Base-by-base conservation (phyloP, 2,329 filamentous ascomycete species). In the Fusarium sp. region DNA sequence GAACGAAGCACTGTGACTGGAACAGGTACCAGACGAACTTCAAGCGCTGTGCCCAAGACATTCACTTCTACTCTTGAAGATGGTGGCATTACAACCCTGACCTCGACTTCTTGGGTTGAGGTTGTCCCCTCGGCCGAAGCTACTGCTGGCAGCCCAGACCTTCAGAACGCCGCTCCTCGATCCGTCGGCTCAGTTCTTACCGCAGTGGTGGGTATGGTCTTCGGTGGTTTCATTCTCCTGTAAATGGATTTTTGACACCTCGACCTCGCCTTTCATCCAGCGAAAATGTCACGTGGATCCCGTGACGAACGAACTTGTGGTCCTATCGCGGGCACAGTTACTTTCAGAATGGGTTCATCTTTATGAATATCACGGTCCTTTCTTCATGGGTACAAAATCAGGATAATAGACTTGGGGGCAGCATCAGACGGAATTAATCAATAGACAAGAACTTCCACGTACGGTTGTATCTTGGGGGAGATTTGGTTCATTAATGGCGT, bases 41-140 rank as follows among this genome's bases (percentile, higher is more conserved):
- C 78, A 18, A 84, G 75, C 68, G 71, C 80, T 35, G 76, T 86
- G 61, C 68, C 79, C 12, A 76, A 82, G 30, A 86, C 84, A 1
- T 79, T 80, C 67, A 88, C 86, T n/a, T 85, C 84, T 12, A 87
- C 86, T 12, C 77, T 83, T 39, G 73, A 80, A 18, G 79, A 86
- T 54, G 87, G 87, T 31, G 83, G 81, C 36, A 79, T 85, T 59
- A 83, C 83, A 7, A 82, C 84, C 18, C 78, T 87, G 54, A 88
- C 86, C 16, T 82, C 82, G n/a, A 88, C 86, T 3, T 86, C 85
- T 1, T 86, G 81, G 75, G 86, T 88, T 6, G 83, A 81, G 28
- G 83, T 85, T 42, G 80, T 83, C 16, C 83, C 85, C 4, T 79
- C 81, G 2, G 72, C 77, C 28, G 71, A 78, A 35, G 61, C 79